Base-by-base conservation (phyloP, 495 filamentous ascomycete species). In the Durotheca rogersii region DNA sequence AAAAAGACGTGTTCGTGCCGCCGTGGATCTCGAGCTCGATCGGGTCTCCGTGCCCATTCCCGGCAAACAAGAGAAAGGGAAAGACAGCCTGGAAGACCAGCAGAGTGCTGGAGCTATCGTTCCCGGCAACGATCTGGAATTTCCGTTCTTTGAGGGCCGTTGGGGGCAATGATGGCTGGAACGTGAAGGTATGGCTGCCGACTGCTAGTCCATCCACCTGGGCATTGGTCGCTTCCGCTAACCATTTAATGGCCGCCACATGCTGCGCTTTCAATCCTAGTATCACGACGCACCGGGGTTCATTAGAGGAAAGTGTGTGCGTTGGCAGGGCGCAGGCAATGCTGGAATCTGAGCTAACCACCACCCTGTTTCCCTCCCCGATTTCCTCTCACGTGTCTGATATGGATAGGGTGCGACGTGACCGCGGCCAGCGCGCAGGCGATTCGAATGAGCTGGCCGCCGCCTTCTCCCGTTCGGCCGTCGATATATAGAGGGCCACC, bases 41-140 rank as follows among this genome's bases (percentile, higher is more conserved):
- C 1, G 72, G 74, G 1, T 70, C 62, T 10, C 58, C 61, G 20
- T 41, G 52, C 3, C 65, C 67, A 33, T 62, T 70, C 21, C 72
- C 73, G 1, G 81, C 75, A 49, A 84, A 82, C 1, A 94, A 65
- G 2, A 93, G 64, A 64, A 84, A 91, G 0, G 90, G 90, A 31
- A 94, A 80, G 3, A 95, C 67, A 1, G 90, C 85, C 67, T 95
- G 90, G 53, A 93, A 80, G 19, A 92, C 80, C n/a, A 94, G 73
- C 43, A 83, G 71, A 0, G 88, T 77, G 33, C 78, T 81, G 0
- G 74, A 70, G 2, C 72, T 75, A 7, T 51, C 51, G 6, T 68
- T 73, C 15, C 70, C 67, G 15, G 75, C 65, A 7, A 51, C 58
- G 46, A 80, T 72, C 18, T 61, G 63, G 57, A 80, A 68, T 42